Percentiles rank a stretch among this genome's conserved stretches.
Evolutionary conservation across 306 rosid species (phyloP).

Genomic region (Styphnolobium japonicum): DNA sequence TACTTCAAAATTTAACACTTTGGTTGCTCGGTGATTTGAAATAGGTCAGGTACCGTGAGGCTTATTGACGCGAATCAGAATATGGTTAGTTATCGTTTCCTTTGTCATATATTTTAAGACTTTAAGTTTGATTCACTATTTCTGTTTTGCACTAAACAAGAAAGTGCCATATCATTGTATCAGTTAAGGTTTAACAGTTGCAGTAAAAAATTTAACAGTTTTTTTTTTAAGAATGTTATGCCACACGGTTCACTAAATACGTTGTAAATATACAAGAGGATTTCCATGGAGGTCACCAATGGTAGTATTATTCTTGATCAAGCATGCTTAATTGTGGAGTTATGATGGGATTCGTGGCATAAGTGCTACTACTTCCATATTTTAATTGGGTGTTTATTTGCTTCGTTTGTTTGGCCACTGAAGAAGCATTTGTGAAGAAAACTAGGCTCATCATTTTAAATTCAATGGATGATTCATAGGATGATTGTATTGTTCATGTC

Average conservation of each 20-base stretch:
- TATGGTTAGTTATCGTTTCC: constrained; percentile 60
- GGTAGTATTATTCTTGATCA: no score
- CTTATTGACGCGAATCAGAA: constrained; percentile 83
- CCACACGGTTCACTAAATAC: no score
- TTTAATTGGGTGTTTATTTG: background rate
- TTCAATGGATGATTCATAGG: background rate
- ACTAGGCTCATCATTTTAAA: background rate
- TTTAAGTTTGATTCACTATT: background rate
- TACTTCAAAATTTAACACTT: constrained; percentile 1
- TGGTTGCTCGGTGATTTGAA: constrained; percentile 24
- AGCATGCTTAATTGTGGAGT: no score
- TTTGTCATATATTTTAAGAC: background rate
- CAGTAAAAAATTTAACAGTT: no score
- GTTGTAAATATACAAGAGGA: no score
- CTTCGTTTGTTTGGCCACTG: background rate
- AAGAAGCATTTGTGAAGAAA: background rate
- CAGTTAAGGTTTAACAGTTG: no score
- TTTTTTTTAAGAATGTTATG: no score
- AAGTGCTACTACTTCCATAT: no score
- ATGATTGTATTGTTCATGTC: background rate
- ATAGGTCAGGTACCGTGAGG: constrained; percentile 85
- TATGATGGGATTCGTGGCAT: no score
- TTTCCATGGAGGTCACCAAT: no score
- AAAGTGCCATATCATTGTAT: no score
- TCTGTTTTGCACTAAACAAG: no score